phyloP scores from a whole-genome alignment of 2,329 filamentous ascomycete genomes.

The Alternaria postmessia region DNA sequence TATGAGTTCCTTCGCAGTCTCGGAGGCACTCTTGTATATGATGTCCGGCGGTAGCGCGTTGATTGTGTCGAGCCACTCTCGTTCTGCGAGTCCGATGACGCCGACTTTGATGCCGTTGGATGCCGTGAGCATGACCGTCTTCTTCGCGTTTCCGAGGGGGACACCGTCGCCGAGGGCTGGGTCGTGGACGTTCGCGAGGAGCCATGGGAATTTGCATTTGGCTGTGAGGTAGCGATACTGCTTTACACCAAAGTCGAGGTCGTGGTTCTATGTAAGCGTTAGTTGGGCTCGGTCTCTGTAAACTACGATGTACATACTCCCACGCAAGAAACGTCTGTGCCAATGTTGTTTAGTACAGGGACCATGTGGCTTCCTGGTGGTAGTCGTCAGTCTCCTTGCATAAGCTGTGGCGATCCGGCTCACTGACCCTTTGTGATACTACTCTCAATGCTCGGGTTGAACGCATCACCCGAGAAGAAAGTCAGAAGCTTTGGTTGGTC shows the following conservation, averaged over 20 bases:
- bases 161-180: constrained; percentile 78
- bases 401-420: background rate
- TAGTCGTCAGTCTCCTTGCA: background rate
- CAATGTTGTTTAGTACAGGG: constrained; percentile 78
- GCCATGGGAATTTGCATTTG: constrained; percentile 87
- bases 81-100: constrained; percentile 83
- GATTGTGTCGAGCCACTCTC: constrained; percentile 89
- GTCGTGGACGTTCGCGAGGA: constrained; percentile 87
- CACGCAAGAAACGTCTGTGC: constrained; percentile 81
- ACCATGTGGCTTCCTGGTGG: constrained; percentile 80
- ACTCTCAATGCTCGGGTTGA: constrained; percentile 89
- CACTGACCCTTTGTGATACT: constrained; percentile 80
- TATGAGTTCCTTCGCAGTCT: constrained; percentile 77
- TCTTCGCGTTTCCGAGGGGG: constrained; percentile 77
- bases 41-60: constrained; percentile 84
- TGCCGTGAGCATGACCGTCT: constrained; percentile 78
- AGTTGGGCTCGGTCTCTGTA: constrained; percentile 9
- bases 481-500: constrained; percentile 74
- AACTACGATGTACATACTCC: constrained; percentile 65
- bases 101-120: constrained; percentile 88
- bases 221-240: constrained; percentile 77
- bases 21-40: constrained; percentile 79
- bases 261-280: constrained; percentile 72
- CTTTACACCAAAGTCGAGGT: constrained; percentile 87
- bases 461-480: constrained; percentile 90